Conservation (phyloP, 192 early-diverging fungal species). For the Phlyctochytrium bullatum region DNA sequence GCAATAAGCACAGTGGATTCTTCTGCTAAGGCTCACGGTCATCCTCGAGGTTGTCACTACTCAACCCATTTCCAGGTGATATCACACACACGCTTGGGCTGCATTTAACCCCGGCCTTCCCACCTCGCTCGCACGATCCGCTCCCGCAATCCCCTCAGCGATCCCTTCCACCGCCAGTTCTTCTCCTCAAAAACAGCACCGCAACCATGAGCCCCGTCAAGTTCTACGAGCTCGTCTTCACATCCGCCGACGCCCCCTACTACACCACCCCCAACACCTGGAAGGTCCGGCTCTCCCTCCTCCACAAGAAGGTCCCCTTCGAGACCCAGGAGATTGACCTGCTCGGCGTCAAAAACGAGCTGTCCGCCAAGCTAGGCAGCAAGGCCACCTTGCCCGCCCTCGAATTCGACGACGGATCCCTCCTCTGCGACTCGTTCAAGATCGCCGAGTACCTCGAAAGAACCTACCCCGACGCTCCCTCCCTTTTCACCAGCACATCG, state of each 20-base stretch:
- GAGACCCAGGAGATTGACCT: conserved; percentile 13
- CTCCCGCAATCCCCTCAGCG: no score
- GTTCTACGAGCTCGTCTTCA: background rate
- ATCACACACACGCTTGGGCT: no score
- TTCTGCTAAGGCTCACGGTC: no score
- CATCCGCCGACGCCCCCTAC: background rate
- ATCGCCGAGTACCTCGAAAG: conserved; percentile 61
- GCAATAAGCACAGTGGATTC: no score
- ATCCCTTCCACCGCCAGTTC: no score
- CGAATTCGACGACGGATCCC: conserved; percentile 21
- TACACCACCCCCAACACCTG: conserved; percentile 26
- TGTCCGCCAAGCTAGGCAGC: background rate
- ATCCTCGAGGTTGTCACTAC: no score
- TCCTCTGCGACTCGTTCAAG: conserved; percentile 47
- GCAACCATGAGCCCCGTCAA: background rate
- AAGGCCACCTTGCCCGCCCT: conserved; percentile 20
- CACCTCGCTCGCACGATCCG: no score
- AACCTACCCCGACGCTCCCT: conserved; percentile 49
- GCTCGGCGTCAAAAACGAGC: conserved; percentile 5
- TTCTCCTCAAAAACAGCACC: background rate
- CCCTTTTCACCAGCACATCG: conserved; percentile 26
- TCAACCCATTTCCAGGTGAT: no score
- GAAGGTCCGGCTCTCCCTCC: conserved; percentile 27
- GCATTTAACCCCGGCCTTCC: no score
- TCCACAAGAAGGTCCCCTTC: conserved; percentile 27